Base-by-base conservation (phyloP, 1,284 basidiomycete species). In the Apiotrichum veenhuisii region DNA sequence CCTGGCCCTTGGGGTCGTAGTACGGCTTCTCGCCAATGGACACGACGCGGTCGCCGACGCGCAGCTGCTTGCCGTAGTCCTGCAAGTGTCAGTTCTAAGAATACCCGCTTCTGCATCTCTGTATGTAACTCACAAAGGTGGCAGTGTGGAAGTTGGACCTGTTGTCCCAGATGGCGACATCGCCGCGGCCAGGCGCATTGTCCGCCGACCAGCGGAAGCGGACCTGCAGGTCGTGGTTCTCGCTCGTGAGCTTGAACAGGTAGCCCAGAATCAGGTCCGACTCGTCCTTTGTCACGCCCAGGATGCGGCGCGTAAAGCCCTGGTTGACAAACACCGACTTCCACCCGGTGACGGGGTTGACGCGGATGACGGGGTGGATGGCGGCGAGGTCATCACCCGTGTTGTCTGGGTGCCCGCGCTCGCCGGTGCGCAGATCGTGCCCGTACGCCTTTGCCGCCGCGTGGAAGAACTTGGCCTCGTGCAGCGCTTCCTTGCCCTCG, bases 261-360 rank as follows among this genome's bases (percentile, higher is more conserved):
- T 68, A 68, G 11, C 62, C 60, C 40, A 75, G 59, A 22, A 72
- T 37, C 18, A 46, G 27, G 52, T 75, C 72, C 8, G 59, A 83
- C 74, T 88, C 87, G 52, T 83, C 83, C 18, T 75, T 75, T 8
- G 79, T 78, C 38, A 87, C 76, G 63, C 83, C 85, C 38, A 83
- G 71, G 66, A 88, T 85, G 27, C 81, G 80, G 59, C 79, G 82
- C 3, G 84, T 87, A 76, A 87, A 87, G 2, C 62, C 77, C 41
- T 69, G 66, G 77, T 87, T 86, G 57, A 87, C 84, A 64, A 84
- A 89, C 62, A 89, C 70, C 55, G 82, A 83, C 81, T 89, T 88
- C 85, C 85, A 88, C 11, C 87, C 87, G 0, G 88, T 89, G 1
- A 80, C 83, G 15, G 87, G 66, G 51, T 69, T 66, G 17, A 61